Evolutionary conservation across 2,329 filamentous ascomycete genomes (phyloP).

Genomic region (Madurella mycetomatis): DNA sequence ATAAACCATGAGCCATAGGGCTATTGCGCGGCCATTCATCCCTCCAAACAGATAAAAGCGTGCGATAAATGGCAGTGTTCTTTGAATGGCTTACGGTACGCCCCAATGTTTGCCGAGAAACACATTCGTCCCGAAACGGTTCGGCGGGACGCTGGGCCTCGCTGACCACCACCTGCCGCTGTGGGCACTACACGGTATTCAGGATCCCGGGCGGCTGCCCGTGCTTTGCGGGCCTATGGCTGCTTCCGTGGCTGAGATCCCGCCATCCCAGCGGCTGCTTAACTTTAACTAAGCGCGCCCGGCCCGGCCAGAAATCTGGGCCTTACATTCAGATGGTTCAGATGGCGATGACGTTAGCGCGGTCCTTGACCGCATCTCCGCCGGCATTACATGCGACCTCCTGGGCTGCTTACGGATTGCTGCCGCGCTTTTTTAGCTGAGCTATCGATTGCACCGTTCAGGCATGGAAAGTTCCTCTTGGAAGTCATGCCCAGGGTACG

Average conservation of each 20-base stretch:
- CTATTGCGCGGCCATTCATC: not conserved
- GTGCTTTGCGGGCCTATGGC: conserved; percentile 3
- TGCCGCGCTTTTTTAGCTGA: not conserved
- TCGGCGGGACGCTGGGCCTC: not conserved
- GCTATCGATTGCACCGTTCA: not conserved
- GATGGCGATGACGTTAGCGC: conserved; percentile 1
- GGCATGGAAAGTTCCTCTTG: conserved; percentile 1
- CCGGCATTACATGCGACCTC: not conserved
- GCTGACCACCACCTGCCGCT: conserved; percentile 2
- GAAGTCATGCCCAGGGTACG: conserved; percentile 3
- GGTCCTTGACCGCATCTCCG: not conserved
- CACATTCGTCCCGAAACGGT: conserved; percentile 6
- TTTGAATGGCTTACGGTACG: conserved; percentile 4
- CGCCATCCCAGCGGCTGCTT: conserved; percentile 3
- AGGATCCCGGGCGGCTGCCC: conserved; percentile 12
- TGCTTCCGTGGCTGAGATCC: conserved; percentile 4
- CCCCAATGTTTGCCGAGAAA: not conserved
- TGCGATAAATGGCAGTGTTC: conserved; percentile 1
- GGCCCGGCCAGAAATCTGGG: conserved; percentile 2
- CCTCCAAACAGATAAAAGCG: not conserved
- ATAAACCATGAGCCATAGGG: not conserved
- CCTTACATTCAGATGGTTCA: conserved; percentile 7
- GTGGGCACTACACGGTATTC: conserved; percentile 7
- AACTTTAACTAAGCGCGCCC: conserved; percentile 16
- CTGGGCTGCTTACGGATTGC: not conserved